These are phyloP conservation scores for Podospora anserina DNA, from an alignment of 495 filamentous ascomycete species.

Conservation along the genomic window DNA sequence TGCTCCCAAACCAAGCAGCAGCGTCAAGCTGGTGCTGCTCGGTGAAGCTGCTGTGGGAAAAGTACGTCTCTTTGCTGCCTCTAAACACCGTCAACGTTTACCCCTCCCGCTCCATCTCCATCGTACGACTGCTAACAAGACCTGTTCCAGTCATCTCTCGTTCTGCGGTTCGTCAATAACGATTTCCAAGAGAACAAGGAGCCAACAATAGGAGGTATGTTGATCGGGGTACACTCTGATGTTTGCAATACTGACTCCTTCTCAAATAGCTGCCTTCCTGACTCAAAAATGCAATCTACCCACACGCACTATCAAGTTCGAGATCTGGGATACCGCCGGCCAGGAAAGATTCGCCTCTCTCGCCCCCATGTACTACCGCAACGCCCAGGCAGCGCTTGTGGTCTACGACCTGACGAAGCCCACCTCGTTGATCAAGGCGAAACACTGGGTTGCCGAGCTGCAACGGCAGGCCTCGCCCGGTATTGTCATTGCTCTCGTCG, in stretches of 20 bases:
- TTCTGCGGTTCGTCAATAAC: slow-evolving; percentile 98
- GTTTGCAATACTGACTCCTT: slow-evolving; percentile 13
- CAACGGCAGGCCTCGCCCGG: slow-evolving; percentile 96
- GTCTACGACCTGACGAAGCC: slow-evolving; percentile 99
- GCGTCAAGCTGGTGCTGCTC: slow-evolving; percentile 95
- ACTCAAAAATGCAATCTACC: slow-evolving; percentile 98
- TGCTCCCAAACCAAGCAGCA: slow-evolving; percentile 92
- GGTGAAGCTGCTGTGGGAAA: slow-evolving; percentile 98
- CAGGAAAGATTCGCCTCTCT: slow-evolving; percentile 97
- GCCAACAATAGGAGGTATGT: slow-evolving; percentile 93
- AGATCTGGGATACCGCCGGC: slow-evolving; percentile 99
- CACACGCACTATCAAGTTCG: slow-evolving; percentile 96
- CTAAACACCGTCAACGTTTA: background rate
- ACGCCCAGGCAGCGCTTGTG: slow-evolving; percentile 96
- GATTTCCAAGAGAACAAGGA: slow-evolving; percentile 99
- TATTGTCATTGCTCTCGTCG: slow-evolving; percentile 95
- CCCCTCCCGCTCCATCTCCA: background rate
- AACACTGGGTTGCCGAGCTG: slow-evolving; percentile 97
- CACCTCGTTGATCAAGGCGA: slow-evolving; percentile 90
- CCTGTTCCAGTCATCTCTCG: slow-evolving; percentile 77
- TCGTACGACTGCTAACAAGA: slow-evolving; percentile 22
- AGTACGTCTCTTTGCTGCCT: slow-evolving; percentile 51
- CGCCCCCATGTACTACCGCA: slow-evolving; percentile 99
- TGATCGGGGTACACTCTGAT: background rate
- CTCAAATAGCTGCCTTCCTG: slow-evolving; percentile 78